Conservation (phyloP, 2,329 filamentous ascomycete genomes). For the Salinomyces thailandicus region DNA sequence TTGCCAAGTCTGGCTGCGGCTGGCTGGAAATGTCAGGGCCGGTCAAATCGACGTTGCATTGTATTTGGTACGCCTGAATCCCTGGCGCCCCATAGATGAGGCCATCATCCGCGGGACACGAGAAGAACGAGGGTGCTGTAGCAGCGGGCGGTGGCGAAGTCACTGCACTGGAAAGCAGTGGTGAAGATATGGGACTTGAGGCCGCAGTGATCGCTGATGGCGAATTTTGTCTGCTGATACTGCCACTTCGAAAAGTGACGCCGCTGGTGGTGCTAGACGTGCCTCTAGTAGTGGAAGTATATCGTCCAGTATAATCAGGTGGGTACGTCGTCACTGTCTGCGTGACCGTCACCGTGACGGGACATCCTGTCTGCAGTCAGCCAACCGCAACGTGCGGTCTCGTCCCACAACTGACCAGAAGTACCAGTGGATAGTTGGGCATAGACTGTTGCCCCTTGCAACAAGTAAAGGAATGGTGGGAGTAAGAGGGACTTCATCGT, state of each 20-base stretch:
- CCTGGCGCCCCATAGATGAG: conserved; percentile 15
- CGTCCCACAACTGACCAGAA: background rate
- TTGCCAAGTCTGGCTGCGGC: conserved; percentile 11
- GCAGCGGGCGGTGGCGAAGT: conserved; percentile 11
- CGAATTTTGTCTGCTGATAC: too few species aligned
- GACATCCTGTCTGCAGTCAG: conserved; percentile 7
- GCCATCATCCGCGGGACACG: conserved; percentile 18
- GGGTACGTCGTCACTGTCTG: conserved; percentile 6
- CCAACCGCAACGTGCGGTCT: background rate
- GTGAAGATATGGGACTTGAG: too few species aligned
- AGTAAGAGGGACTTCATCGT: conserved; percentile 3
- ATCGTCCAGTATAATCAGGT: conserved; percentile 9
- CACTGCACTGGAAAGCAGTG: too few species aligned
- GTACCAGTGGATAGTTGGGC: conserved; percentile 5
- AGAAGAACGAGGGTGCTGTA: conserved; percentile 9
- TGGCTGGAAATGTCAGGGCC: conserved; percentile 8
- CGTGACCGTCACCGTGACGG: conserved; percentile 8
- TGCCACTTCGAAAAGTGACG: too few species aligned
- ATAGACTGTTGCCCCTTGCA: background rate
- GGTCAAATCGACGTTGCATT: conserved; percentile 12
- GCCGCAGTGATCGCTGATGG: too few species aligned
- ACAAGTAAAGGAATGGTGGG: conserved; percentile 2
- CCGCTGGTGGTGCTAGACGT: too few species aligned
- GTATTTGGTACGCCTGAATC: conserved; percentile 14
- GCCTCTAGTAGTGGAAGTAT: too few species aligned